Evolutionary conservation across 1,139 yeast species (phyloP).

Genomic region (Geotrichum australiense): DNA sequence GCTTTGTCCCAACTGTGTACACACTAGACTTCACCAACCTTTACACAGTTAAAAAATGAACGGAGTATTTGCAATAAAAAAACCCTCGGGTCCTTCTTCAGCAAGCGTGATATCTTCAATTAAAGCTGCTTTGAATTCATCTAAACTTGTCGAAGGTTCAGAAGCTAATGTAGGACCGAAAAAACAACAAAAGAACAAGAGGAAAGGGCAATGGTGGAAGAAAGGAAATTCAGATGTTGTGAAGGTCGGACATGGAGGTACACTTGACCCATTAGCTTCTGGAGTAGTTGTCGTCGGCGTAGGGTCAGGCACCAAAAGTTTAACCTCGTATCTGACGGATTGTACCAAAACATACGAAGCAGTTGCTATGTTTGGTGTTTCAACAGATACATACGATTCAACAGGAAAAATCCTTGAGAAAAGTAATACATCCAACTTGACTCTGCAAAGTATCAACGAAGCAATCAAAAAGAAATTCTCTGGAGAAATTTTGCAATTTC

Average conservation of each 20-base stretch:
- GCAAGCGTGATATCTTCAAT: slow-evolving; percentile 61
- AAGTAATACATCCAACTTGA: slow-evolving; percentile 52
- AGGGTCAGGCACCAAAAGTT: slow-evolving; percentile 79
- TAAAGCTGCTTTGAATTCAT: slow-evolving; percentile 54
- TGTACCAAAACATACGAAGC: slow-evolving; percentile 73
- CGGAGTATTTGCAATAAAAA: slow-evolving; percentile 89
- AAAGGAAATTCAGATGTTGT: slow-evolving; percentile 27
- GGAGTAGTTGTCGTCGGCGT: slow-evolving; percentile 91
- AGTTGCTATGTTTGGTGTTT: slow-evolving; percentile 76
- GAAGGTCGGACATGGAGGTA: slow-evolving; percentile 98
- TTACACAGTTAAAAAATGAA: slow-evolving; percentile 13
- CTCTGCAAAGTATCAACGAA: slow-evolving; percentile 44
- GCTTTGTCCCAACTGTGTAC: too few species aligned
- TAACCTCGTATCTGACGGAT: slow-evolving; percentile 59
- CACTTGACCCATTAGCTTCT: slow-evolving; percentile 89
- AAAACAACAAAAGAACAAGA: slow-evolving; percentile 6
- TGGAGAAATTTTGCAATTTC: slow-evolving; percentile 80
- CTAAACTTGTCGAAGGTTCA: slow-evolving; percentile 46
- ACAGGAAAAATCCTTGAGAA: slow-evolving; percentile 74
- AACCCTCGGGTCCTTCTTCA: slow-evolving; percentile 83
- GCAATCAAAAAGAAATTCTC: slow-evolving; percentile 52
- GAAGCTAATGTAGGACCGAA: slow-evolving; percentile 14
- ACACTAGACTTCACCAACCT: too few species aligned
- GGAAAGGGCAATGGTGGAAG: slow-evolving; percentile 27
- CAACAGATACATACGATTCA: slow-evolving; percentile 90